Evolutionary conservation across 148 eudicot genomes (phyloP).

Genomic region (Heliosperma pusillum): DNA sequence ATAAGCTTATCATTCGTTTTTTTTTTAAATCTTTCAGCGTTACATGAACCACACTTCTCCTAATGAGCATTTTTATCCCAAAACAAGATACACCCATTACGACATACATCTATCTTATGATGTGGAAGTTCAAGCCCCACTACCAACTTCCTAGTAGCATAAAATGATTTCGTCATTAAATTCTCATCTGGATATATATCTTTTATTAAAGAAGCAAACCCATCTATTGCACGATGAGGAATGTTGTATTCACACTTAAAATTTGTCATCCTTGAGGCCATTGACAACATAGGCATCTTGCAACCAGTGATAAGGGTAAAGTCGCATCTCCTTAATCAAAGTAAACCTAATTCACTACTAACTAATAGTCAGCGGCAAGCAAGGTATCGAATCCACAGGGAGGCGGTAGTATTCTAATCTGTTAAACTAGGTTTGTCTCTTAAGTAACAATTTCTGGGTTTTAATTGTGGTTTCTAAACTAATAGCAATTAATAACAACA

Average conservation of each 20-base stretch:
- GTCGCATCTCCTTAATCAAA: no score
- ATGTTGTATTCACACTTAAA: constrained; percentile 7
- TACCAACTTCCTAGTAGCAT: not conserved
- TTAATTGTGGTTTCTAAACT: no score
- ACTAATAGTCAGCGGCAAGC: no score
- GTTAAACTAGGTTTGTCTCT: no score
- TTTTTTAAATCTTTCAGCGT: no score
- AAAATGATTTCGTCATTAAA: not conserved
- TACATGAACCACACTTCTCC: not conserved
- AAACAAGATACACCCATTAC: not conserved
- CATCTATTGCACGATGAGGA: not conserved
- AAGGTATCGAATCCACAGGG: no score
- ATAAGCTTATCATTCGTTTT: no score
- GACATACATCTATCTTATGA: not conserved
- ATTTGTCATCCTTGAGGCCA: constrained; percentile 6
- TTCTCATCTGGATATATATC: not conserved
- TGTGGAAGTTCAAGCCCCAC: not conserved
- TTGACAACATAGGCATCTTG: not conserved
- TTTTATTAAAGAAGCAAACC: not conserved
- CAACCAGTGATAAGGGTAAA: no score
- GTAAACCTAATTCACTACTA: no score
- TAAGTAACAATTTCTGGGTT: no score
- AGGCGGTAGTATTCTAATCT: no score
- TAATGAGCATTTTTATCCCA: not conserved
- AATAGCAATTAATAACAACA: no score